Percentiles rank a stretch among this genome's conserved stretches.
Evolutionary conservation across 176 grass and related monocot genomes (phyloP).

Genomic region (Stipa capillata): DNA sequence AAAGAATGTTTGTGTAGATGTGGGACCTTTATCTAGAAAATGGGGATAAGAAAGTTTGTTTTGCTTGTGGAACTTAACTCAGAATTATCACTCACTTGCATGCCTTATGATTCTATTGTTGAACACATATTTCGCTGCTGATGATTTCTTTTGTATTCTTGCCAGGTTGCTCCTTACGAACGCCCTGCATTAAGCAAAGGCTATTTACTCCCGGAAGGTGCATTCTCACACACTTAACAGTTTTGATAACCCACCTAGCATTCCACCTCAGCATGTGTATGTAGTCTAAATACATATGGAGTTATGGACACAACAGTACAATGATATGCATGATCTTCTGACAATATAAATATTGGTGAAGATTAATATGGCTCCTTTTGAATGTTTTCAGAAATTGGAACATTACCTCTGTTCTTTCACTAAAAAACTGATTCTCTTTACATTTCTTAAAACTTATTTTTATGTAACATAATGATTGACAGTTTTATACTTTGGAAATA

Average conservation of each 20-base stretch:
- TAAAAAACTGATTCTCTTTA: background rate
- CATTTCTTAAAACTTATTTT: background rate
- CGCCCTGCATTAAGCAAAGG: constrained; percentile 74
- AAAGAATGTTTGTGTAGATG: background rate
- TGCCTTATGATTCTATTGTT: background rate
- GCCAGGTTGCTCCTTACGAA: constrained; percentile 75
- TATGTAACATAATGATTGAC: background rate
- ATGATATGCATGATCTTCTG: background rate
- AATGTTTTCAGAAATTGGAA: background rate
- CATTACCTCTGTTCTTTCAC: background rate
- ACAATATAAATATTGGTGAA: background rate
- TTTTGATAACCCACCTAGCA: background rate
- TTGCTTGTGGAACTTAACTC: background rate
- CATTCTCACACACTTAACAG: background rate
- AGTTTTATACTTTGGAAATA: background rate
- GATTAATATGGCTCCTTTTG: background rate
- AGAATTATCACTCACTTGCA: background rate
- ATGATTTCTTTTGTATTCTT: constrained; percentile 5
- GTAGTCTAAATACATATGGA: background rate
- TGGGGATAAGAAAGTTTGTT: background rate
- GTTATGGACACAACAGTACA: background rate
- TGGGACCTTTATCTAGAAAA: background rate
- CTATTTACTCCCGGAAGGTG: constrained; percentile 60
- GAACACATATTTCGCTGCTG: background rate
- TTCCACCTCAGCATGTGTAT: background rate